A percentile compares a stretch with the other conserved stretches of the same genome.
These are phyloP conservation scores for Chamaecrista fasciculata DNA, from an alignment of 306 rosid species.

Conservation along the genomic window DNA sequence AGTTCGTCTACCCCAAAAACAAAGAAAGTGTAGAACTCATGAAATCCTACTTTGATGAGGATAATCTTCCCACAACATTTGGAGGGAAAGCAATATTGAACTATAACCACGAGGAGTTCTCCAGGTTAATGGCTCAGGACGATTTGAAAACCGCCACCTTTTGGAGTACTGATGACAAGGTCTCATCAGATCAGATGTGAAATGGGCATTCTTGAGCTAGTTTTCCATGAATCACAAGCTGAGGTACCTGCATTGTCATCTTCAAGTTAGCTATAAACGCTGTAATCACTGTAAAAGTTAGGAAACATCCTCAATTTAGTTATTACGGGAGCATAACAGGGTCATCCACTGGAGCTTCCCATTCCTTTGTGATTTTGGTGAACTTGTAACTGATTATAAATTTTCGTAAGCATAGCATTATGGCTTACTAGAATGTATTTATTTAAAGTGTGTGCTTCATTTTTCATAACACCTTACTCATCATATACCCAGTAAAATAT, in stretches of 20 bases:
- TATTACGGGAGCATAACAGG: background rate
- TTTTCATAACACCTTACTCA: background rate
- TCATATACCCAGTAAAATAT: background rate
- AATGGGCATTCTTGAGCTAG: slow-evolving; percentile 43
- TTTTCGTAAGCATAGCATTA: slow-evolving; percentile 4
- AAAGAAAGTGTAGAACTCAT: slow-evolving; percentile 82
- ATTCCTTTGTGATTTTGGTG: slow-evolving; percentile 4
- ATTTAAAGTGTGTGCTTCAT: background rate
- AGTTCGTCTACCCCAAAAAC: slow-evolving; percentile 75
- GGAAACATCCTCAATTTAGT: background rate
- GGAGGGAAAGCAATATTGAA: slow-evolving; percentile 73
- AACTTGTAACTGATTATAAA: slow-evolving; percentile 18
- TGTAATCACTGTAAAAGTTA: background rate
- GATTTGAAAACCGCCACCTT: slow-evolving; percentile 64
- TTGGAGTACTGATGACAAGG: slow-evolving; percentile 54
- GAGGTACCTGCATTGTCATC: slow-evolving; percentile 12
- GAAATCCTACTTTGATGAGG: slow-evolving; percentile 76
- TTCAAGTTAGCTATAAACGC: slow-evolving; percentile 10
- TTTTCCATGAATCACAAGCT: slow-evolving; percentile 22
- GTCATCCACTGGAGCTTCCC: background rate
- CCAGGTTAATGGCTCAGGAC: slow-evolving; percentile 67
- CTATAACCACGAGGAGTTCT: slow-evolving; percentile 74
- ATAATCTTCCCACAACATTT: slow-evolving; percentile 74
- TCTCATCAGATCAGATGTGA: slow-evolving; percentile 21
- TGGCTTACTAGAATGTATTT: background rate